phyloP scores from a whole-genome alignment of 306 rosid species.

The Casuarina equisetifolia region DNA sequence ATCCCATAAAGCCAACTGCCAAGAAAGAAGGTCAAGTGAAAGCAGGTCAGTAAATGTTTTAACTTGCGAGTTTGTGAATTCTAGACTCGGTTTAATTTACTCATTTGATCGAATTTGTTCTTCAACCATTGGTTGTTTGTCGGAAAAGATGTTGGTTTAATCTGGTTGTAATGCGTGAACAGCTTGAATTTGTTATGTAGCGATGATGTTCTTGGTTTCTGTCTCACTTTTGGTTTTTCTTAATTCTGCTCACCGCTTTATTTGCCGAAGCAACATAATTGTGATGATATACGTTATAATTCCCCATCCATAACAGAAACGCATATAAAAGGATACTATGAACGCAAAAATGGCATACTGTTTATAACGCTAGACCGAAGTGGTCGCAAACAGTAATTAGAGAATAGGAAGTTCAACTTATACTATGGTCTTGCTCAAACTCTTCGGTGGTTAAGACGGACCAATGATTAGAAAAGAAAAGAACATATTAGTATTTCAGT shows the following conservation, averaged over 20 bases:
- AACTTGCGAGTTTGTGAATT: not conserved
- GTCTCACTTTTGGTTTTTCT: not conserved
- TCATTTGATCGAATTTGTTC: conserved; percentile 2
- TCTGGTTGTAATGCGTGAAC: not conserved
- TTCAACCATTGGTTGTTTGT: not conserved
- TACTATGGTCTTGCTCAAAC: not conserved
- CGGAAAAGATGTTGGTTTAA: not conserved
- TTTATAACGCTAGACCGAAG: not conserved
- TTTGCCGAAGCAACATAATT: not conserved
- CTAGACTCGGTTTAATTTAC: not conserved
- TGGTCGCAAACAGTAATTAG: not conserved
- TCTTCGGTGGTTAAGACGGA: not conserved
- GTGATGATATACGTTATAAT: not conserved
- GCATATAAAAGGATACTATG: not conserved
- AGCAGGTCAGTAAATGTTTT: conserved; percentile 41
- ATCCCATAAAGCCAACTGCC: conserved; percentile 24
- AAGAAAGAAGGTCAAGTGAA: conserved; percentile 22
- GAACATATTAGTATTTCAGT: not conserved
- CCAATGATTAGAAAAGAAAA: not conserved
- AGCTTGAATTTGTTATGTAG: not conserved
- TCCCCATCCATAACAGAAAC: not conserved
- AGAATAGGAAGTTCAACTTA: not conserved
- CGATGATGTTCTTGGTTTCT: too few species aligned
- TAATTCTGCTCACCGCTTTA: not conserved
- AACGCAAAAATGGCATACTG: not conserved